A percentile compares a stretch with the other conserved stretches of the same genome.
Conservation (phyloP, 2,329 filamentous ascomycete species). For the Diplodia corticola region DNA sequence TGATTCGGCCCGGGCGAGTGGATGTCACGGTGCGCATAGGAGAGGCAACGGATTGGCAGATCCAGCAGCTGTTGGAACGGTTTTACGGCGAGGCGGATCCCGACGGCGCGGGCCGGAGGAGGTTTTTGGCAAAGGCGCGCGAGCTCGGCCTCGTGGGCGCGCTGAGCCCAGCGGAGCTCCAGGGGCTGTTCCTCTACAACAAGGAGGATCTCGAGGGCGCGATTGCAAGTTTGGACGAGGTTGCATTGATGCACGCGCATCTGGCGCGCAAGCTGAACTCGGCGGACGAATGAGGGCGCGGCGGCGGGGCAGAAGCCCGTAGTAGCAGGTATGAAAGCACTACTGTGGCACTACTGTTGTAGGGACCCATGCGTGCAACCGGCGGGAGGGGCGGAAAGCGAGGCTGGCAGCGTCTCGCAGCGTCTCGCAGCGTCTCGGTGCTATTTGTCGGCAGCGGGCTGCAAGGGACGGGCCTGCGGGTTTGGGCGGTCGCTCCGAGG, state of each 20-base stretch:
- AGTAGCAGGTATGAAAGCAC: not conserved
- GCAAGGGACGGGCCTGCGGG: slow-evolving; percentile 14
- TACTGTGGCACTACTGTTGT: too few relatives aligned
- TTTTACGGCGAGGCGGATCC: slow-evolving; percentile 85
- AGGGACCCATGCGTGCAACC: not conserved
- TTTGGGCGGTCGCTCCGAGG: not conserved
- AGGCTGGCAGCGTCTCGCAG: not conserved
- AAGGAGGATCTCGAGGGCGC: slow-evolving; percentile 88
- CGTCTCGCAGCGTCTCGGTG: not conserved
- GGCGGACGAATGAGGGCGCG: not conserved
- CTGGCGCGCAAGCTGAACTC: slow-evolving; percentile 15
- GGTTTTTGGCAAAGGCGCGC: slow-evolving; percentile 71
- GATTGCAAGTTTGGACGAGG: slow-evolving; percentile 72
- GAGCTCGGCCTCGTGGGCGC: slow-evolving; percentile 69
- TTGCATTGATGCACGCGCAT: slow-evolving; percentile 36
- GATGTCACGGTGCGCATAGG: slow-evolving; percentile 92
- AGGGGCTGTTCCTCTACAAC: slow-evolving; percentile 93
- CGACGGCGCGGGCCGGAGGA: slow-evolving; percentile 60
- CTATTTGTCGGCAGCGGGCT: not conserved
- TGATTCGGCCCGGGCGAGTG: slow-evolving; percentile 87
- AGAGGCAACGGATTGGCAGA: slow-evolving; percentile 83
- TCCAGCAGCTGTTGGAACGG: slow-evolving; percentile 84
- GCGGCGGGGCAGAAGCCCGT: not conserved
- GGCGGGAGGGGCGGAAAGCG: slow-evolving; percentile 1
- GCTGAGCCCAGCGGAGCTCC: slow-evolving; percentile 85